Evolutionary conservation across 305 asterid genomes (phyloP).

Genomic region (Caryopteris hybrid): DNA sequence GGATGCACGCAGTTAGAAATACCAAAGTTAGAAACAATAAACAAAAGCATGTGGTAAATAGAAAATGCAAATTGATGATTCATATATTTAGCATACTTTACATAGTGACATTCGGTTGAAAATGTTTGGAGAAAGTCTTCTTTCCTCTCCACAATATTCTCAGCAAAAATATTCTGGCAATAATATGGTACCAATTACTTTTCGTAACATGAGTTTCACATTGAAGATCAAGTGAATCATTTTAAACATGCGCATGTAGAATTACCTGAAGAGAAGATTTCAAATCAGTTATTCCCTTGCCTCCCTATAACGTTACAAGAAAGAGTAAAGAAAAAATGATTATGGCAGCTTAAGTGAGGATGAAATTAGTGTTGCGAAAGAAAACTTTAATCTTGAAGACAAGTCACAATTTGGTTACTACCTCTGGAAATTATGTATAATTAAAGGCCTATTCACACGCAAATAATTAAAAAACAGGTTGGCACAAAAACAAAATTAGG

Average conservation of each 20-base stretch:
- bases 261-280: conserved; percentile 78
- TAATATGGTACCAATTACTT: conserved; percentile 9
- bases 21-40: background rate
- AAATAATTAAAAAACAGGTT: background rate
- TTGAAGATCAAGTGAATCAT: conserved; percentile 11
- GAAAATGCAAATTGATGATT: conserved; percentile 7
- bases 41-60: conserved; percentile 1
- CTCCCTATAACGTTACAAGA: conserved; percentile 47
- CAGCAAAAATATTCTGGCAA: conserved; percentile 80
- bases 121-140: conserved; percentile 80
- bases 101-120: conserved; percentile 54
- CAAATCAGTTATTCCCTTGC: conserved; percentile 88
- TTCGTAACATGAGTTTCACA: conserved; percentile 9
- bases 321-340: conserved; percentile 16
- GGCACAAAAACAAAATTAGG: conserved; percentile 6
- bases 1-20: conserved; percentile 23
- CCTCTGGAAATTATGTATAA: background rate
- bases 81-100: conserved; percentile 45
- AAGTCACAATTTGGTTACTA: background rate
- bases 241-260: background rate
- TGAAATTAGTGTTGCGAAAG: background rate
- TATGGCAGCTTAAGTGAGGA: conserved; percentile 4
- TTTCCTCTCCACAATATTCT: conserved; percentile 74
- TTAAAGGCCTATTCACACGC: background rate
- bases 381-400: background rate